Conservation (phyloP, 2,329 filamentous ascomycete species). For the Fusarium xylarioides region DNA sequence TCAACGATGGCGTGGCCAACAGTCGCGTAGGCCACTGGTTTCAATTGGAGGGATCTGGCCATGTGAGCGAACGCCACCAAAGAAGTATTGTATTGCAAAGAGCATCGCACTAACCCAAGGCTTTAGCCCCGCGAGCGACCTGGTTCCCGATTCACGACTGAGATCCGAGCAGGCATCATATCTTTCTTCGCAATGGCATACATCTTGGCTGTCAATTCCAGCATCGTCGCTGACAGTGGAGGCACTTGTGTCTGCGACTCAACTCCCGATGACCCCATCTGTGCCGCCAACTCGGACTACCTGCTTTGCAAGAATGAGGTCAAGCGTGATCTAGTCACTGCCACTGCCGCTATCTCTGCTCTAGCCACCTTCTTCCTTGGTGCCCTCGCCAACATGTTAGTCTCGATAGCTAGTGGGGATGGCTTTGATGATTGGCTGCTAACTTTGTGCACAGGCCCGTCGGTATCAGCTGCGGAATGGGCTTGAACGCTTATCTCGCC, state of each 20-base stretch:
- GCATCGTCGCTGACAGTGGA: neutral
- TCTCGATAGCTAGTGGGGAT: neutral
- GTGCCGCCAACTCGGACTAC: neutral
- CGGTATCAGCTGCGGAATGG: neutral
- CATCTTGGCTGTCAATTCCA: neutral
- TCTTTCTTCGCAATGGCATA: neutral
- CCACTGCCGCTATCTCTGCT: neutral
- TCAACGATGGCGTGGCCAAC: neutral
- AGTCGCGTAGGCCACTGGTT: neutral
- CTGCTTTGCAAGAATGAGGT: neutral
- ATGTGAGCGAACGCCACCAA: neutral
- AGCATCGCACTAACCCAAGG: neutral
- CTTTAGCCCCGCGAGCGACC: neutral
- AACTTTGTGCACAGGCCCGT: neutral
- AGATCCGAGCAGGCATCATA: neutral
- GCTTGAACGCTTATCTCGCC: neutral
- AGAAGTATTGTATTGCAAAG: neutral
- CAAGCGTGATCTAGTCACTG: neutral
- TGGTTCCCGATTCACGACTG: neutral
- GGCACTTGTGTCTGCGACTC: neutral
- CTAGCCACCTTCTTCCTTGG: neutral
- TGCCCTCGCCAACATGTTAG: neutral
- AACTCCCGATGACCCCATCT: neutral
- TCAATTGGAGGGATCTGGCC: neutral
- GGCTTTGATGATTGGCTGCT: neutral